phyloP scores from a whole-genome alignment of 805 yeast species.

The Priceomyces carsonii region DNA sequence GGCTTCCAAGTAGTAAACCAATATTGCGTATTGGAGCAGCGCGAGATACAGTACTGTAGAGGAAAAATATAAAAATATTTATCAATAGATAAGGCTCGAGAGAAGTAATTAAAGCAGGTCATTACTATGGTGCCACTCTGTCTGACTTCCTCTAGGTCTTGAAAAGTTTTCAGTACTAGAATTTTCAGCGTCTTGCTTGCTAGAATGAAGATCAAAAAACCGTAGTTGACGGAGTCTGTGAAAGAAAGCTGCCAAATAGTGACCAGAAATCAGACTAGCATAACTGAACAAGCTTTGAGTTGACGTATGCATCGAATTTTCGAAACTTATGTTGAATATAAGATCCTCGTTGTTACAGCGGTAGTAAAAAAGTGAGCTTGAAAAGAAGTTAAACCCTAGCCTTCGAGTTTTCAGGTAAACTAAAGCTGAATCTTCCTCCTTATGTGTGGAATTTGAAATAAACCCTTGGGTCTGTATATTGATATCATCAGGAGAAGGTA shows the following conservation, averaged over 20 bases:
- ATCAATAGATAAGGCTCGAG: too few species aligned
- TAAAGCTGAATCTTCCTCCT: constrained; percentile 6
- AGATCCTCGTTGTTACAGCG: constrained; percentile 5
- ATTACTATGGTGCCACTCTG: too few species aligned
- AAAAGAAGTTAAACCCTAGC: constrained; percentile 20
- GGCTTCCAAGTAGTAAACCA: too few species aligned
- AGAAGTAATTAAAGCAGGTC: too few species aligned
- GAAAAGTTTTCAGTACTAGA: background rate
- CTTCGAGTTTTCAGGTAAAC: constrained; percentile 12
- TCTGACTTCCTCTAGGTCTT: too few species aligned
- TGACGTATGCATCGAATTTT: constrained; percentile 1
- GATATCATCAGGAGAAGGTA: constrained; percentile 9
- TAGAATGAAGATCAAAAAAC: constrained; percentile 13
- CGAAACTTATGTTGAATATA: background rate
- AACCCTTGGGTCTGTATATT: constrained; percentile 12
- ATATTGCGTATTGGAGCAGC: too few species aligned
- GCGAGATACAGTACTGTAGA: too few species aligned
- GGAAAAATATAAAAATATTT: too few species aligned
- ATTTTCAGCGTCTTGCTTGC: constrained; percentile 1
- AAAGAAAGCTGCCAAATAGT: constrained; percentile 10
- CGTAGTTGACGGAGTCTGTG: constrained; percentile 9
- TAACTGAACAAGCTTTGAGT: constrained; percentile 8
- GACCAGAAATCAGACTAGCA: constrained; percentile 6
- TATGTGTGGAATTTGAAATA: constrained; percentile 6
- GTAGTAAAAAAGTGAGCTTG: constrained; percentile 16